Evolutionary conservation across 345 rosid genomes (phyloP).

Genomic region (Nephelium lappaceum): DNA sequence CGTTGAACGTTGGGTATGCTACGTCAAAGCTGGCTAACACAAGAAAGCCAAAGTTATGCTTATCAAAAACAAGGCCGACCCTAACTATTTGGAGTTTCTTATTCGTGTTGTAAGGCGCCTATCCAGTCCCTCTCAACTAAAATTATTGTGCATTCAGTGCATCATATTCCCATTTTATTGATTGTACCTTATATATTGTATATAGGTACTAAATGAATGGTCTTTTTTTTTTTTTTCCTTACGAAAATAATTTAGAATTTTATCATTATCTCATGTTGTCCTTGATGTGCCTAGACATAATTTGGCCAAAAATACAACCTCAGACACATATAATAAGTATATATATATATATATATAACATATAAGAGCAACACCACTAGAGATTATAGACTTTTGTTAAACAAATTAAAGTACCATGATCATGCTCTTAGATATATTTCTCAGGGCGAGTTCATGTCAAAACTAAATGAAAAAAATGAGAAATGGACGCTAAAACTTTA

Average conservation of each 20-base stretch:
- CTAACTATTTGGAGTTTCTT: conserved; percentile 12
- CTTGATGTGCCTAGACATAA: too few species aligned
- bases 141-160: too few species aligned
- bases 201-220: too few species aligned
- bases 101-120: not conserved
- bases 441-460: too few species aligned
- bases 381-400: too few species aligned
- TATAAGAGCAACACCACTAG: too few species aligned
- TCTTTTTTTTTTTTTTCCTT: too few species aligned
- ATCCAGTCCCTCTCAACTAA: not conserved
- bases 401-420: too few species aligned
- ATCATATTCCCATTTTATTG: not conserved
- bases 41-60: not conserved
- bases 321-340: not conserved
- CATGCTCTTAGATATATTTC: too few species aligned
- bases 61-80: not conserved
- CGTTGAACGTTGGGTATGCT: not conserved
- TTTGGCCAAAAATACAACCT: not conserved
- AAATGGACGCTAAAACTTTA: not conserved
- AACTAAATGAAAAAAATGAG: not conserved
- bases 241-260: too few species aligned
- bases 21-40: not conserved
- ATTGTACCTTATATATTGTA: not conserved
- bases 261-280: too few species aligned
- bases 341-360: too few species aligned